Evolutionary conservation across 2,329 filamentous ascomycete genomes (phyloP), one percentile per base, ranked within the genome.

Genomic region (Tolypocladium tundrense): DNA sequence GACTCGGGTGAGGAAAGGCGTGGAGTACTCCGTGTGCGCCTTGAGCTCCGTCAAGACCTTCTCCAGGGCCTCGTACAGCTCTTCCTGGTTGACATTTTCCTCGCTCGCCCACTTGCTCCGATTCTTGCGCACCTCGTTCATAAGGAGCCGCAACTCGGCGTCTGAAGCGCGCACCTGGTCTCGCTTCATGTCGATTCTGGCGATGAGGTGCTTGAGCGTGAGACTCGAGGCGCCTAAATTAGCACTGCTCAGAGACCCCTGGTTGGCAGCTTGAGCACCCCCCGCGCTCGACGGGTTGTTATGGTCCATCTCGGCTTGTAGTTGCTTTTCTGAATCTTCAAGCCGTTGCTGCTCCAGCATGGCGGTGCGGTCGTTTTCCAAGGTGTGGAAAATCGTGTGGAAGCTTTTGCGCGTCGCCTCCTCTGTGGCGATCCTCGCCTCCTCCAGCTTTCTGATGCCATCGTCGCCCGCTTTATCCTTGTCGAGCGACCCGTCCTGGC

Each of bases 81-180:
- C 94, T 73, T 99, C 94, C 73, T 99, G 94, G 60, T 94, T 93
- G 61, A 99, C 88, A 65, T 95, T 94, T 66, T 99, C 94, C 72
- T 97, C 94, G 70, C 89, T 97, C 4, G 94, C 93, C 94, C 94
- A 99, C 75, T 99, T 99, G 73, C 93, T 97, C 67, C 94, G 83
- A 66, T 97, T 97, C 73, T 97, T 99, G 62, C 94, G 85, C 21
- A 99, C 94, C 73, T 99, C 94, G 66, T 94, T 97, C 83, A 99
- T 96, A 59, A 99, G 77, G 54, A 88, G 90, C 60, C 94, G 86
- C 60, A 99, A 79, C 69, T 99, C 93, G 31, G 91, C 88, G 75
- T 99, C 94, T 1, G 92, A 96, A 21, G 94, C 93, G 70, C 87
- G 85, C 56, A 99, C 93, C 75, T 90, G 85, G 63, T 91, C 87